Evolutionary conservation across 257 asterid species (phyloP), one percentile per base, ranked within the genome.

Genomic region (Henckelia pumila): DNA sequence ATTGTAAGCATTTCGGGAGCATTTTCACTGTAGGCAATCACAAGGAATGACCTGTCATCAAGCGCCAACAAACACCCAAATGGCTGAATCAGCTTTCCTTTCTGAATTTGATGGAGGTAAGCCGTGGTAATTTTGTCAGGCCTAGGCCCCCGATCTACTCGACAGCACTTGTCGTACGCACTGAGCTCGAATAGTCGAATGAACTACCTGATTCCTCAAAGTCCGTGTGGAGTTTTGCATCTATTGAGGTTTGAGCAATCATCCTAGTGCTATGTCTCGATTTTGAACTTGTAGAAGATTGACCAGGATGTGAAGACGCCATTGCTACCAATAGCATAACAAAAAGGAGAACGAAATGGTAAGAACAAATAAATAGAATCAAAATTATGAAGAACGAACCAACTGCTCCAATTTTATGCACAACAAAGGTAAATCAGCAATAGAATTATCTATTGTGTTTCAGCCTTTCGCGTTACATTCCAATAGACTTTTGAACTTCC

Each of bases 1-100:
- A 80, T 85, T 13, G 96, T 91, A 44, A 88, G 93, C 96, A 91
- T 82, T 64, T 91, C 97, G 0, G 93, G 86, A 19, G 97, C 96
- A 66, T 91, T 91, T 63, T 85, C 95, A 19, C 96, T 86, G 53
- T 81, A 91, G 70, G 97, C 97, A 56, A 88, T 81, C 63, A 91
- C 93, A 73, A 74, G 75, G 76, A 91, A 81, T 5, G 96, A 83
- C 77, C 82, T 91, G 66, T 86, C 94, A 72, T 91, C 94, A 28
- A 91, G 83, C 57, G 95, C 97, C 69, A 91, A 64, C 64, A 91
- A 67, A 72, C 97, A 91, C 37, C 97, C 97, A 67, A 91, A 91
- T 28, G 95, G 89, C 68, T 91, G 96, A 70, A 88, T 88, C 61
- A 73, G 71, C 69, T 85, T 91, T 21, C 95, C 91, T 57, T 87